Evolutionary conservation across 352 stramenopile species (phyloP), one percentile per base, ranked within the genome.

Genomic region (Globisporangium apiculatum): DNA sequence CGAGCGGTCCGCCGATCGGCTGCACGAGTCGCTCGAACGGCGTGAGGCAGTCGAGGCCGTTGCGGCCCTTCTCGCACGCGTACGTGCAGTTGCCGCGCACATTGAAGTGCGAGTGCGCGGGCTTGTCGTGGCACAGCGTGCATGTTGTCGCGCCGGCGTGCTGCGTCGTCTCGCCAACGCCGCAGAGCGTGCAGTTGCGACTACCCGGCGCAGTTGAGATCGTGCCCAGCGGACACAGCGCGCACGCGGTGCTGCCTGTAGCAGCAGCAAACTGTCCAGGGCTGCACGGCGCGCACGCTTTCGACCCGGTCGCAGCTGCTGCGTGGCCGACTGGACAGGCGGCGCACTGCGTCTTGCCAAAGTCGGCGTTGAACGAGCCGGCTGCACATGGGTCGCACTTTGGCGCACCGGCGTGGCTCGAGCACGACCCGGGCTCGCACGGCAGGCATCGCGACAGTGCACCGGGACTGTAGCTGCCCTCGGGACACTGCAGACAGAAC

Each of bases 11-110:
- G 48, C 83, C 85, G 48, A 94, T 89, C 31, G 83, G 83, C 55
- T 91, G 83, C 35, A 91, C 68, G 31, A 94, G 75, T 1, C 78
- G 73, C 60, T 94, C 85, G 53, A 94, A 94, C 1, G 85, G 85
- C 1, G 85, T 94, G 45, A 93, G 66, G 54, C 85, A 94, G 57
- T 91, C 77, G 0, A 91, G 64, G 5, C 82, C 85, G 40, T 76
- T 91, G 7, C 81, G 79, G 0, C 85, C 85, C 58, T 91, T 92
- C 38, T 79, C 79, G 47, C 85, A 94, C 1, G 78, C 81, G 55
- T 94, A 94, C 9, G 76, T 85, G 57, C 85, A 94, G 41, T 89
- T 88, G 10, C 85, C 85, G 4, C 51, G 73, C 50, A 91, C 73
- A 36, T 94, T 93, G 64, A 90, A 94, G 42, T 70, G 60, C 4